phyloP scores from a whole-genome alignment of 495 filamentous ascomycete genomes.

The Podospora anserina region DNA sequence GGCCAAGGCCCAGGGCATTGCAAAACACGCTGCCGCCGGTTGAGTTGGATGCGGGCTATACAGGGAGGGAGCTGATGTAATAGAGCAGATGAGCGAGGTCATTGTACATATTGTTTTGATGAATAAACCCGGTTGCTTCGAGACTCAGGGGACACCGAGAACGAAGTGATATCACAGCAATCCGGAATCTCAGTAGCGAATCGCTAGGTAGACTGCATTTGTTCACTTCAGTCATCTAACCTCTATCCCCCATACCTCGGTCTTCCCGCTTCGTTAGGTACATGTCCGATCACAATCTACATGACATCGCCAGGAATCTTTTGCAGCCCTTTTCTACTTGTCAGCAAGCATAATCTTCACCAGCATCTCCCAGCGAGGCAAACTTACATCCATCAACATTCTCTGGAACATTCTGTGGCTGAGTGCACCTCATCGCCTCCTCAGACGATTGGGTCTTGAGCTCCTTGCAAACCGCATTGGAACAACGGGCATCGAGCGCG shows the following conservation, averaged over 20 bases:
- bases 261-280: too few relatives aligned
- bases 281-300: not conserved
- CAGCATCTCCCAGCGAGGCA: not conserved
- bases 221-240: too few relatives aligned
- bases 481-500: slow-evolving; percentile 27
- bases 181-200: too few relatives aligned
- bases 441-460: slow-evolving; percentile 38
- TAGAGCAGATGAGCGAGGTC: not conserved
- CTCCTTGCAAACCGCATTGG: slow-evolving; percentile 35
- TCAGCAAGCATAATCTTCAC: too few relatives aligned
- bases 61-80: not conserved
- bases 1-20: not conserved
- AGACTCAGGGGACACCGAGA: too few relatives aligned
- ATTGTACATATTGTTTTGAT: too few relatives aligned
- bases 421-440: slow-evolving; percentile 40
- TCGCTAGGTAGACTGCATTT: too few relatives aligned
- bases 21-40: not conserved
- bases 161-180: too few relatives aligned
- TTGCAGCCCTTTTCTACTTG: not conserved
- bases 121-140: too few relatives aligned
- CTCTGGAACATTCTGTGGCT: slow-evolving; percentile 39
- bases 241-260: too few relatives aligned
- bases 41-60: not conserved
- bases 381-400: slow-evolving; percentile 45
- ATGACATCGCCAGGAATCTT: slow-evolving; percentile 9